Evolutionary conservation across 768 basidiomycete genomes (phyloP), one percentile per base, ranked within the genome.

Genomic region (Collybiopsis luxurians): DNA sequence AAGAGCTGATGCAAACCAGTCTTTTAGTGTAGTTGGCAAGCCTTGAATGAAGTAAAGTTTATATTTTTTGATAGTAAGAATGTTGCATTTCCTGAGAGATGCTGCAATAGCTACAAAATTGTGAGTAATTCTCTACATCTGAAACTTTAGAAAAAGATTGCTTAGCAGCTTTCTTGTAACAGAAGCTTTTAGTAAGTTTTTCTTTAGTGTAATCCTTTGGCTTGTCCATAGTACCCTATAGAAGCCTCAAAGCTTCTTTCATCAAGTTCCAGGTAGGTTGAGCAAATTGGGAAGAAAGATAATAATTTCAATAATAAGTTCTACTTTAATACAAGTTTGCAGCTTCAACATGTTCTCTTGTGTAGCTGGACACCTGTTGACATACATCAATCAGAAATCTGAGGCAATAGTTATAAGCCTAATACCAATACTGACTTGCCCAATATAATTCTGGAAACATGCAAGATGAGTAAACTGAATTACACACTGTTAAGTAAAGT

Each of bases 11-110:
- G 39, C 6, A n/a, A 62, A 60, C 59, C 59, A 62, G 0, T 55
- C 43, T 19, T 60, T 59, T 26, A 58, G 43, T 0, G 26, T 10
- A 7, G n/a, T 56, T 3, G 61, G 61, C 10, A 62, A 30, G 5
- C 61, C 61, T 21, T n/a, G 15, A 24, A 62, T 34, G 21, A 62
- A 62, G 39, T 58, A 60, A 44, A 28, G 52, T n/a, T 55, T 31
- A 36, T 48, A 36, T n/a, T 57, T 30, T 2, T 30, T 27, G 2
- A 23, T 19, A 0, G 56, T 62, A 13, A 62, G 53, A 1, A 40
- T n/a, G 27, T 30, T 10, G 24, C 49, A n/a, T 52, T 60, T 60
- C 26, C 49, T 17, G 3, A 62, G 51, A 0, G 53, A 56, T 4
- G 47, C 55, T 10, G 61, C 59, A 28, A 62, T 50, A 1, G 24